Conservation (phyloP, 257 asterid species). For the Mitragyna speciosa region DNA sequence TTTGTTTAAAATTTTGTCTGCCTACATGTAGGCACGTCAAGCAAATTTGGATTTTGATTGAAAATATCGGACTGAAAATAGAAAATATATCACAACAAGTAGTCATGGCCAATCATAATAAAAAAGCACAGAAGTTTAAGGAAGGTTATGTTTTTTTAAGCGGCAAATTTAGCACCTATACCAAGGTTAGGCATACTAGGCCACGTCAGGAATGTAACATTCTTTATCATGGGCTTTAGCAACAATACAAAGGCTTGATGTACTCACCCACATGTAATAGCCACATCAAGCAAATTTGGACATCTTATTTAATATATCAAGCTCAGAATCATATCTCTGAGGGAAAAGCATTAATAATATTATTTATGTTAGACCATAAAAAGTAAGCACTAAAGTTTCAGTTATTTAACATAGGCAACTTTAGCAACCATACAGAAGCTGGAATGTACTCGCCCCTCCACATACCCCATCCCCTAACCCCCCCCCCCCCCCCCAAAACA, state of each 20-base stretch:
- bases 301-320: too few relatives aligned
- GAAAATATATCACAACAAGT: not conserved
- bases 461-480: too few relatives aligned
- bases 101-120: not conserved
- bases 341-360: too few relatives aligned
- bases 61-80: not conserved
- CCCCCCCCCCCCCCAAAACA: too few relatives aligned
- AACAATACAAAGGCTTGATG: too few relatives aligned
- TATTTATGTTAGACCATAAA: not conserved
- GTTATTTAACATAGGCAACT: not conserved
- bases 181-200: not conserved
- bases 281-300: too few relatives aligned
- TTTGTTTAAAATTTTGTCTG: not conserved
- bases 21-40: not conserved
- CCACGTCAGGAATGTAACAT: too few relatives aligned
- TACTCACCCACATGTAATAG: too few relatives aligned
- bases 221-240: too few relatives aligned
- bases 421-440: not conserved
- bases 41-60: not conserved
- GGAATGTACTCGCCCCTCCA: too few relatives aligned
- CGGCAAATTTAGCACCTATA: not conserved
- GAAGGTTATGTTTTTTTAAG: not conserved
- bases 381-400: not conserved
- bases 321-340: not conserved
- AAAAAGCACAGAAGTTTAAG: not conserved